Percentiles rank a stretch among this genome's conserved stretches.
These are phyloP conservation scores for Boletus pseudopeckii DNA, from an alignment of 768 basidiomycete genomes.

Conservation along the genomic window DNA sequence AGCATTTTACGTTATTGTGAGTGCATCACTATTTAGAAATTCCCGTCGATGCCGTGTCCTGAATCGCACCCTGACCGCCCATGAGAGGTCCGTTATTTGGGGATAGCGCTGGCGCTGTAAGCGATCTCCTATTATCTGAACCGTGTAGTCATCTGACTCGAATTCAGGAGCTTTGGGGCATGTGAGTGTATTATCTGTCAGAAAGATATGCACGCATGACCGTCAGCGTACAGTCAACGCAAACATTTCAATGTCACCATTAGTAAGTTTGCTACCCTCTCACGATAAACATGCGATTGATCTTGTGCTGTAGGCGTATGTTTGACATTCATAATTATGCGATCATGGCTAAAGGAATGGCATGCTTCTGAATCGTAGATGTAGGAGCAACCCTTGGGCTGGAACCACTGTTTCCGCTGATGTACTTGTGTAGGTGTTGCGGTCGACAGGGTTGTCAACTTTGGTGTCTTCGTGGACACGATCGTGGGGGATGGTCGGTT, in stretches of 20 bases:
- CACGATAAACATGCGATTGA: not conserved
- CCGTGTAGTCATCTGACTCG: not conserved
- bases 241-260: slow-evolving; percentile 14
- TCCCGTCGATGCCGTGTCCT: not conserved
- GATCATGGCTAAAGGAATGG: not conserved
- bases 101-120: slow-evolving; percentile 17
- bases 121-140: not conserved
- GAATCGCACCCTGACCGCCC: not conserved
- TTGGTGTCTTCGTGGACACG: slow-evolving; percentile 8
- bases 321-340: not conserved
- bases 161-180: slow-evolving; percentile 12
- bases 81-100: slow-evolving; percentile 16
- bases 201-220: not conserved
- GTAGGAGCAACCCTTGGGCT: not conserved
- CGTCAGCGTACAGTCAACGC: slow-evolving; percentile 11
- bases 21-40: not conserved
- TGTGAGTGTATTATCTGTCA: slow-evolving; percentile 2
- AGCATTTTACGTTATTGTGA: slow-evolving; percentile 15
- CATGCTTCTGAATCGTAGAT: slow-evolving; percentile 1
- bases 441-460: slow-evolving; percentile 9
- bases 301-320: slow-evolving; percentile 7
- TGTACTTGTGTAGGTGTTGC: slow-evolving; percentile 4
- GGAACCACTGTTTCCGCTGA: not conserved
- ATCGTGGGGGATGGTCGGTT: slow-evolving; percentile 12
- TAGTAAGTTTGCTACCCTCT: not conserved